Evolutionary conservation across 306 rosid species (phyloP), one percentile per base, ranked within the genome.

Genomic region (Lupinus albus): DNA sequence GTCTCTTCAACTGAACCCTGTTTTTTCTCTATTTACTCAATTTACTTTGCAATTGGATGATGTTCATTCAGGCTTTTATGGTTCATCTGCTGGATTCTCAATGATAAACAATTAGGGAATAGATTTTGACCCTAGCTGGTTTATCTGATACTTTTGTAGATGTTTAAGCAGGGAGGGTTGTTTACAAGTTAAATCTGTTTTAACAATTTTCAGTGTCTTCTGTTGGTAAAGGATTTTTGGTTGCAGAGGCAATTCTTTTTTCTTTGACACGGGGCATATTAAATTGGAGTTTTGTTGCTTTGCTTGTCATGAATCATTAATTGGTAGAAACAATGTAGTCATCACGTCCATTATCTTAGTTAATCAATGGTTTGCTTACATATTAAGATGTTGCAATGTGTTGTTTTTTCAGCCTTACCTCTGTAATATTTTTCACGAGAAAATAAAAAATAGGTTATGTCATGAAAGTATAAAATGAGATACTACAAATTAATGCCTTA

Each of bases 1-100:
- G 84, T 75, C 87, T 89, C 58, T 89, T 92, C 80, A 89, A 87
- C 84, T 92, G 81, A 82, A 71, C 69, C 63, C 11, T 2, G 54
- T 4, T 45, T 45, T 32, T 25, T 61, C 35, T 55, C 53, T 76
- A 36, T 70, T 47, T 48, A 67, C 48, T 18, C 13, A 48, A 60
- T 67, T 10, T 53, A 45, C 55, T 12, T 57, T 35, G 59, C 72
- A 50, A 44, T 70, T 71, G 61, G 63, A 45, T 56, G 83, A 61
- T 33, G 55, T 56, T 56, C 25, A 33, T 33, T 33, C 38, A 5
- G 51, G 68, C 76, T 55, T 73, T 56, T 41, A 61, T 60, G 76
- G 57, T 58, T 60, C 67, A 47, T 59, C 12, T 21, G 64, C 54
- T 61, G 68, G 79, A 76, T 61, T 61, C 57, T 61, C 71, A 73